A percentile compares a stretch with the other conserved stretches of the same genome.
Evolutionary conservation across 2,329 filamentous ascomycete genomes (phyloP).

Genomic region (Ophiocordyceps camponoti-leonardi): DNA sequence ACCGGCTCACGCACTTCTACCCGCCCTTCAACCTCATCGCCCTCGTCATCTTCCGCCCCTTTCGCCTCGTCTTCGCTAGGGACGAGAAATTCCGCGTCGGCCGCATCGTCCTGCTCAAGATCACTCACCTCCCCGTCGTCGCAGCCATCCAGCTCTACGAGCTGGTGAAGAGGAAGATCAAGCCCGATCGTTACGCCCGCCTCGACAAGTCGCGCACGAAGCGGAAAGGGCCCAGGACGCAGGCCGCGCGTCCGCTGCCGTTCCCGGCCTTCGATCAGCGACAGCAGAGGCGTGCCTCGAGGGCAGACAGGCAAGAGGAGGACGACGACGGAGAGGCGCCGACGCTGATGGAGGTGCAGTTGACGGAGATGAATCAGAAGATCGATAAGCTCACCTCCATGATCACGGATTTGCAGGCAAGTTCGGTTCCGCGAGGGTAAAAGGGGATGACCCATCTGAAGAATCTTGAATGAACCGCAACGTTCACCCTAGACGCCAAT

Average conservation of each 20-base stretch:
- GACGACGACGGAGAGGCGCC: conserved; percentile 22
- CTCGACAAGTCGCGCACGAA: conserved; percentile 26
- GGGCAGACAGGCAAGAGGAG: conserved; percentile 6
- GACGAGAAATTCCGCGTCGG: conserved; percentile 43
- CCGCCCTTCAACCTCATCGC: conserved; percentile 61
- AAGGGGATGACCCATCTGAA: too few relatives aligned
- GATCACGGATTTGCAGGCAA: conserved; percentile 29
- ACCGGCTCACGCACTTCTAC: conserved; percentile 52
- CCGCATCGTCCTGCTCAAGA: conserved; percentile 44
- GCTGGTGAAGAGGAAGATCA: conserved; percentile 21
- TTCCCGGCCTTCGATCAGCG: conserved; percentile 4
- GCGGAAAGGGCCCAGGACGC: conserved; percentile 8
- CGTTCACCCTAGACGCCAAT: too few relatives aligned
- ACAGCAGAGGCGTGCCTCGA: conserved; percentile 2
- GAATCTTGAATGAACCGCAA: too few relatives aligned
- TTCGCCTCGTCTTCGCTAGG: conserved; percentile 49
- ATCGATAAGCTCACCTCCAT: conserved; percentile 39
- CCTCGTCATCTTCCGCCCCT: conserved; percentile 52
- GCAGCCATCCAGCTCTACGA: conserved; percentile 54
- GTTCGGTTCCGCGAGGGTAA: not conserved
- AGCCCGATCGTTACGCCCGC: conserved; percentile 23
- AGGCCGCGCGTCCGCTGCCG: conserved; percentile 4
- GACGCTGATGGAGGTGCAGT: conserved; percentile 28
- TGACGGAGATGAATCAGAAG: conserved; percentile 36
- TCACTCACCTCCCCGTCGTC: conserved; percentile 51